These are phyloP conservation scores for Musa schizocarpa DNA, from an alignment of 176 grass and related monocot species.

Conservation along the genomic window DNA sequence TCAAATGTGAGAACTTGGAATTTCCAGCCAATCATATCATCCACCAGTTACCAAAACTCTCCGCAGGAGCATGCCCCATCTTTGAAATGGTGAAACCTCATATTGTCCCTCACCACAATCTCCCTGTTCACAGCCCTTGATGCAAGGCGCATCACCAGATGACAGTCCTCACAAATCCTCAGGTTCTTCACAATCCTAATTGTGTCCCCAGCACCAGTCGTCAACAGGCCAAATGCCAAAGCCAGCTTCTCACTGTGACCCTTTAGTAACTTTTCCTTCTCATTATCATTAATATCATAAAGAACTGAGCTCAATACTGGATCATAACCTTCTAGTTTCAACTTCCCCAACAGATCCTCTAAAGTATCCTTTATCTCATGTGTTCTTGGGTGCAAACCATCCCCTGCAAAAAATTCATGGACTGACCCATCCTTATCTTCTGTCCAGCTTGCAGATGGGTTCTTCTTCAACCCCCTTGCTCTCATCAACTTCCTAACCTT, in stretches of 20 bases:
- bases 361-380: constrained; percentile 42
- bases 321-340: constrained; percentile 43
- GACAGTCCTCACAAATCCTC: constrained; percentile 67
- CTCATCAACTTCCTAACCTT: constrained; percentile 57
- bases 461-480: constrained; percentile 39
- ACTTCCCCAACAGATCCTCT: constrained; percentile 21
- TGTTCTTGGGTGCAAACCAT: constrained; percentile 41
- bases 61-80: constrained; percentile 54
- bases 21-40: neutral
- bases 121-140: constrained; percentile 40
- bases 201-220: constrained; percentile 24
- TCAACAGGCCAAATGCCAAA: constrained; percentile 43
- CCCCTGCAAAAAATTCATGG: constrained; percentile 61
- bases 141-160: constrained; percentile 44
- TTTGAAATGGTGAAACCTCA: constrained; percentile 69
- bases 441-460: constrained; percentile 58
- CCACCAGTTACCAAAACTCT: constrained; percentile 51
- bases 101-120: constrained; percentile 52
- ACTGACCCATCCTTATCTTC: constrained; percentile 52
- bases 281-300: constrained; percentile 59
- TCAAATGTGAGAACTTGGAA: neutral
- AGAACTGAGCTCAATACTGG: constrained; percentile 50
- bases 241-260: constrained; percentile 71
- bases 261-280: constrained; percentile 52
- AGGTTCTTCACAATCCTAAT: constrained; percentile 72